These are phyloP conservation scores for Coriaria nepalensis DNA, from an alignment of 306 rosid genomes.

Conservation along the genomic window DNA sequence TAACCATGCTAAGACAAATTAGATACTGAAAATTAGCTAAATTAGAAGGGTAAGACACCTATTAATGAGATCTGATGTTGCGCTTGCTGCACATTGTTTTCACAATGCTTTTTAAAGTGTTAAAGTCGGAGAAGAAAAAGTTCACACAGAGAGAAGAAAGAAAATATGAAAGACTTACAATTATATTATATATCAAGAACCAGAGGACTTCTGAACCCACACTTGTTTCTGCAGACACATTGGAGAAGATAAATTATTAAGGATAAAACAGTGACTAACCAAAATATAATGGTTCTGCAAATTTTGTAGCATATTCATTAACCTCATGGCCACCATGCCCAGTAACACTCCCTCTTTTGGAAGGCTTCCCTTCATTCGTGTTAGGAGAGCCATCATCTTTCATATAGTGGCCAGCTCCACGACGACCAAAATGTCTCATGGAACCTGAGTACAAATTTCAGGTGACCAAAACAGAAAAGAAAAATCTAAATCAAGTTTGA, in stretches of 20 bases:
- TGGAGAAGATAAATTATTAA: conserved; percentile 8
- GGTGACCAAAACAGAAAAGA: not conserved
- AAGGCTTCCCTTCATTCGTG: conserved; percentile 53
- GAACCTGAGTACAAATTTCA: conserved; percentile 31
- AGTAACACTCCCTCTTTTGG: conserved; percentile 45
- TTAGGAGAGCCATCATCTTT: conserved; percentile 57
- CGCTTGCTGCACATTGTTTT: no score
- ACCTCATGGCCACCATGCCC: conserved; percentile 69
- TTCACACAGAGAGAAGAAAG: not conserved
- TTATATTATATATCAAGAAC: conserved; percentile 38
- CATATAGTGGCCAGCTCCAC: conserved; percentile 37
- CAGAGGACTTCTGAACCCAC: conserved; percentile 95
- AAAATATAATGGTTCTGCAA: not conserved
- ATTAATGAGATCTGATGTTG: no score
- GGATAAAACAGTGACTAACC: conserved; percentile 8
- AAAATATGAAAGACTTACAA: conserved; percentile 28
- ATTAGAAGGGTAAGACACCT: no score
- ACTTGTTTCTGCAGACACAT: conserved; percentile 75
- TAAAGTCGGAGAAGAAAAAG: not conserved
- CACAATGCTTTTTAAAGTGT: not conserved
- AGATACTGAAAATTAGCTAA: no score
- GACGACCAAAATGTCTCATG: conserved; percentile 50
- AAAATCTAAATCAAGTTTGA: conserved; percentile 2
- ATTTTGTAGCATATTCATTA: conserved; percentile 13
- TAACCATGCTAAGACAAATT: no score